Base-by-base conservation (phyloP, 208 protist species). In the Leishmania arabica region DNA sequence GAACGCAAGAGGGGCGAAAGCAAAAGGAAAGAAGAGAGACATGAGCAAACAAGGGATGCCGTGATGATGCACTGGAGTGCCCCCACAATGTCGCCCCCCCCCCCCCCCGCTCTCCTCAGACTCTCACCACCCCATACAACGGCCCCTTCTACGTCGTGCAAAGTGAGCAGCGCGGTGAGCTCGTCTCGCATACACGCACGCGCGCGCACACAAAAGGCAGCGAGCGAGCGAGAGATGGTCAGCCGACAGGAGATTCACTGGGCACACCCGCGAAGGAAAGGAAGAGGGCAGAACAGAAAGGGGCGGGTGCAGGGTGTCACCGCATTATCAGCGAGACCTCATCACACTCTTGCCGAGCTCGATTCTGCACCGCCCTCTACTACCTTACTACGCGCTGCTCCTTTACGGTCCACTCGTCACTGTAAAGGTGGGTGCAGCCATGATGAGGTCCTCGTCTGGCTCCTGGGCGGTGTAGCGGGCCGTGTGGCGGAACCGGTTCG, bases 371-470 rank as follows among this genome's bases (percentile, higher is more conserved):
- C 68, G 17, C 7, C 5, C 37, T 9, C 21, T 34, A 47, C 21
- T 19, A 21, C 9, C n/a, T 42, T n/a, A 27, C 68, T n/a, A 42
- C 42, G 2, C 27, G 27, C 24, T 31, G 68, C 37, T n/a, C 53
- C 65, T 47, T 64, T 80, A 84, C 58, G 81, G 62, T 2, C 81
- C 81, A 47, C 81, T 80, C 1, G 81, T 84, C 17, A 84, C 81
- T 15, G 81, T 84, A 53, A 84, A 84, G 45, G 66, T 80, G 31
- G 81, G 76, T 0, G 81, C 53, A 7, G 60, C 47, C 81, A 84
- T 84, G 69, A 84, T 80, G 53, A 84, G 76, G 60, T 84, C 69
- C 27, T 84, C 81, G 54, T 84, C 81, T 0, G 81, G 81, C 58
- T 84, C 81, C 11, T 68, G 75, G 3, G 42, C 81, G 8, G 81